phyloP scores from a whole-genome alignment of 148 eudicot species.

The Euryodendron excelsum region DNA sequence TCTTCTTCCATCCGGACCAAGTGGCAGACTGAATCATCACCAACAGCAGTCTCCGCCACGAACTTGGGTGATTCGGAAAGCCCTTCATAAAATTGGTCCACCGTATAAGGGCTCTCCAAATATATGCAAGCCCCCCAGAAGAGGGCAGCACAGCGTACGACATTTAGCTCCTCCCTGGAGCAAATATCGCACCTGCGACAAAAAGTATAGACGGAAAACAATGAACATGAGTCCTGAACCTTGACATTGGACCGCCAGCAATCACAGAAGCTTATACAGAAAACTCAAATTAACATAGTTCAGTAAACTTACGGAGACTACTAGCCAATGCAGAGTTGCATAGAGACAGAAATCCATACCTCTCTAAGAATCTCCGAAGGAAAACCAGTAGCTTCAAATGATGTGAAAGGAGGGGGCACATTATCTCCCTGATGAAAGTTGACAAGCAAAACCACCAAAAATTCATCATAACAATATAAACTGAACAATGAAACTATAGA shows the following conservation, averaged over 20 bases:
- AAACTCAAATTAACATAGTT: conserved; percentile 23
- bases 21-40: conserved; percentile 83
- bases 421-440: conserved; percentile 55
- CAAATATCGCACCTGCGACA: conserved; percentile 99
- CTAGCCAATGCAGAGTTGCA: conserved; percentile 19
- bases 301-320: conserved; percentile 30
- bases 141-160: conserved; percentile 94
- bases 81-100: conserved; percentile 73
- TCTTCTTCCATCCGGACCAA: conserved; percentile 47
- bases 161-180: conserved; percentile 98
- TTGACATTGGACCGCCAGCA: conserved; percentile 46
- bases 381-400: conserved; percentile 82
- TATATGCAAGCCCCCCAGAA: conserved; percentile 58
- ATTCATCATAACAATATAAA: background rate
- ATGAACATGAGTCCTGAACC: conserved; percentile 48
- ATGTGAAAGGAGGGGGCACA: conserved; percentile 73
- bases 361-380: conserved; percentile 78
- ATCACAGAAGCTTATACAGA: conserved; percentile 37
- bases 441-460: background rate
- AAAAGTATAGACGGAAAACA: conserved; percentile 52
- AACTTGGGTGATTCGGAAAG: conserved; percentile 73
- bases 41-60: conserved; percentile 61
- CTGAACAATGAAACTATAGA: background rate
- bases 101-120: conserved; percentile 61
- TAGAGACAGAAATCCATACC: conserved; percentile 43